Evolutionary conservation across 495 filamentous ascomycete genomes (phyloP).

Genomic region (Xylona heveae): DNA sequence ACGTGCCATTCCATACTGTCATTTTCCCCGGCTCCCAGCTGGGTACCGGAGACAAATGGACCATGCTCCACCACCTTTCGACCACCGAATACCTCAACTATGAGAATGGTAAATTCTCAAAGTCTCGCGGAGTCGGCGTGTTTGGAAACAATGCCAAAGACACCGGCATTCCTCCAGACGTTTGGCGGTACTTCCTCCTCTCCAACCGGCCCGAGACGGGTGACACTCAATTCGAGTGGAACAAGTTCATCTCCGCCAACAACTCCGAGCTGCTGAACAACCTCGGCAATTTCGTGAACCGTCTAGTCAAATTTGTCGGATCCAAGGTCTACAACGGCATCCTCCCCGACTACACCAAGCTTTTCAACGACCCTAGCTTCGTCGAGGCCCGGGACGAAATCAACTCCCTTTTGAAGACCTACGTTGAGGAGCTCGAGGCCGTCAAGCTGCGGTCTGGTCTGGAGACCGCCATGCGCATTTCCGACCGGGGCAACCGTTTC

Average conservation of each 20-base stretch:
- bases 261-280: constrained; percentile 83
- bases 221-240: constrained; percentile 82
- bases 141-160: constrained; percentile 79
- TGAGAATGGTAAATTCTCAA: constrained; percentile 89
- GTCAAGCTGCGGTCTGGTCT: constrained; percentile 60
- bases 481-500: constrained; percentile 55
- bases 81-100: constrained; percentile 95
- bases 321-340: constrained; percentile 44
- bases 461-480: constrained; percentile 45
- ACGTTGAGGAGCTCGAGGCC: constrained; percentile 48
- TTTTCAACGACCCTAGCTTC: constrained; percentile 13
- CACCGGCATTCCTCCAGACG: constrained; percentile 66
- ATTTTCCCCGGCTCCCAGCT: constrained; percentile 81
- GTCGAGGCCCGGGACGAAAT: constrained; percentile 38
- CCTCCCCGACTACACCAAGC: constrained; percentile 38
- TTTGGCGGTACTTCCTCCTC: constrained; percentile 88
- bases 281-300: constrained; percentile 84
- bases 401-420: constrained; percentile 40
- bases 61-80: constrained; percentile 68
- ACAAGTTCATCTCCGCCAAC: constrained; percentile 62
- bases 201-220: constrained; percentile 74
- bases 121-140: constrained; percentile 72
- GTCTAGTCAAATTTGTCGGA: constrained; percentile 77
- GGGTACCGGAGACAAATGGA: constrained; percentile 73
- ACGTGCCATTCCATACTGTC: constrained; percentile 25